Evolutionary conservation across 176 grass and related monocot genomes (phyloP).

Genomic region (Metroxylon sagu): DNA sequence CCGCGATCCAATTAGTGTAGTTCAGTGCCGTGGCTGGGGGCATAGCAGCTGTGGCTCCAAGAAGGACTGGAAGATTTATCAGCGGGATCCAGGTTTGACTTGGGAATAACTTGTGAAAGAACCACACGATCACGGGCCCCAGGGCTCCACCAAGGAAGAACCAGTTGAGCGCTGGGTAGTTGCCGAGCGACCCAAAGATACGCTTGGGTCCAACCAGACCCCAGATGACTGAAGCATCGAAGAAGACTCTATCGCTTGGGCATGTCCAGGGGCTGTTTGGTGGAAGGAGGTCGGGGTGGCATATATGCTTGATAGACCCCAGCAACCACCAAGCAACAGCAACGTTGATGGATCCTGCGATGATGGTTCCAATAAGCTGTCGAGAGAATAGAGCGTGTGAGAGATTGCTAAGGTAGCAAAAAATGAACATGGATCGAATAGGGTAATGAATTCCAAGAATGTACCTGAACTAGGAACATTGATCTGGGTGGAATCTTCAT

Average conservation of each 20-base stretch:
- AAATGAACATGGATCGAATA: too few species aligned
- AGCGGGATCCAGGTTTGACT: constrained; percentile 47
- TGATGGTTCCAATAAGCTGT: constrained; percentile 52
- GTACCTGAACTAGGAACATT: constrained; percentile 91
- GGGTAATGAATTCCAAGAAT: too few species aligned
- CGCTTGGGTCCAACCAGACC: constrained; percentile 44
- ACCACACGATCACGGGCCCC: constrained; percentile 55
- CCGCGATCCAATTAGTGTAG: constrained; percentile 58
- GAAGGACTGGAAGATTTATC: constrained; percentile 77
- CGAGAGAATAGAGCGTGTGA: neutral
- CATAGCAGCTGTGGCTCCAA: constrained; percentile 56
- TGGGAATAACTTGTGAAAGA: constrained; percentile 49
- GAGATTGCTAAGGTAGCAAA: too few species aligned
- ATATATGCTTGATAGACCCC: constrained; percentile 48
- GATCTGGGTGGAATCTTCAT: constrained; percentile 97
- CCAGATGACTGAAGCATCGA: constrained; percentile 81
- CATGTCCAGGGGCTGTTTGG: constrained; percentile 78
- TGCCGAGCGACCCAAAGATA: constrained; percentile 51
- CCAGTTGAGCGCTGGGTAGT: constrained; percentile 56
- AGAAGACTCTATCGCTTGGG: constrained; percentile 57
- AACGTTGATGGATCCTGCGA: constrained; percentile 61
- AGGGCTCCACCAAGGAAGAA: constrained; percentile 54
- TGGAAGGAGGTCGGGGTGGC: constrained; percentile 27
- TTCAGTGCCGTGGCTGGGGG: constrained; percentile 59
- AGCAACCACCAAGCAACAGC: constrained; percentile 70